phyloP scores from a whole-genome alignment of 768 basidiomycete species.

The Tephrocybe sp. region DNA sequence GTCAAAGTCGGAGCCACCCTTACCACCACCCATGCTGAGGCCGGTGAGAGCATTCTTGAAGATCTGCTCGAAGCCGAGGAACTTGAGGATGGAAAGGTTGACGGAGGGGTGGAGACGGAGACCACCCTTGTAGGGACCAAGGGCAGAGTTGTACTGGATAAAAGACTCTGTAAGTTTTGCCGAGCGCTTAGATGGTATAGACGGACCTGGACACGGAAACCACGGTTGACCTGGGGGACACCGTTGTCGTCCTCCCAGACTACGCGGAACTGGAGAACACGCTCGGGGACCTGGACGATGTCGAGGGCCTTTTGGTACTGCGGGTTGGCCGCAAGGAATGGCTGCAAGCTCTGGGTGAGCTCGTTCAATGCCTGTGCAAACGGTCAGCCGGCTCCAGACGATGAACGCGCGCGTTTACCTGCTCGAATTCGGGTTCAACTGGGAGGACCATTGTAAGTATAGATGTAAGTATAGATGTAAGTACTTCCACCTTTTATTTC shows the following conservation, averaged over 20 bases:
- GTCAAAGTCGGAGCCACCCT: constrained; percentile 79
- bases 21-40: constrained; percentile 74
- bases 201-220: constrained; percentile 72
- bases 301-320: constrained; percentile 67
- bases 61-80: constrained; percentile 79
- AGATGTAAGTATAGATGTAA: too few relatives aligned
- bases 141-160: constrained; percentile 66
- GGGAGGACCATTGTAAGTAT: constrained; percentile 38
- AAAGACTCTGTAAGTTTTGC: background rate
- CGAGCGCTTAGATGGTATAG: background rate
- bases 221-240: constrained; percentile 63
- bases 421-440: constrained; percentile 68
- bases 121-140: constrained; percentile 79
- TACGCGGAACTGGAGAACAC: constrained; percentile 66
- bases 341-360: constrained; percentile 57
- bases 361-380: constrained; percentile 69
- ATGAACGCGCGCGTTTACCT: constrained; percentile 28
- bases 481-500: too few relatives aligned
- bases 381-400: too few relatives aligned
- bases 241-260: constrained; percentile 76
- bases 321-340: constrained; percentile 66
- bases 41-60: constrained; percentile 82
- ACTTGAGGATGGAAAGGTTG: constrained; percentile 81
- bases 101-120: constrained; percentile 76
- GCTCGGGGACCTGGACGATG: constrained; percentile 56